Evolutionary conservation across 352 stramenopile genomes (phyloP).

Genomic region (Pythium aquatile): DNA sequence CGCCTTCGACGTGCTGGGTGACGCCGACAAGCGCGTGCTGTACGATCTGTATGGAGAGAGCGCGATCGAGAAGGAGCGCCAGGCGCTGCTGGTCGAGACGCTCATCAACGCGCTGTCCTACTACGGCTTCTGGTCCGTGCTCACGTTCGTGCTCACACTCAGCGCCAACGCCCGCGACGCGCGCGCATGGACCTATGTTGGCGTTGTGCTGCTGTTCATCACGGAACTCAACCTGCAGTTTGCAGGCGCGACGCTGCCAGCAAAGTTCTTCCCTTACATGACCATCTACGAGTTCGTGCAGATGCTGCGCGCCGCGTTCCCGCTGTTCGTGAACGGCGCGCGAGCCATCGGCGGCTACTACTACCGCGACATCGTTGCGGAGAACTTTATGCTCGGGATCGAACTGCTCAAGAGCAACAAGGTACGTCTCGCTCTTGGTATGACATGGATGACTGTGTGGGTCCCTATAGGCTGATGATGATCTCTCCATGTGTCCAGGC

Average conservation of each 20-base stretch:
- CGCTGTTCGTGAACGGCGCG: conserved; percentile 96
- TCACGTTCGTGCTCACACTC: conserved; percentile 95
- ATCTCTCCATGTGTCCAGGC: conserved; percentile 31
- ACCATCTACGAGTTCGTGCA: conserved; percentile 92
- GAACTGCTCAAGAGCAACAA: conserved; percentile 83
- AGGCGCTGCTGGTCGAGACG: conserved; percentile 85
- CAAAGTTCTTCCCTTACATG: conserved; percentile 70
- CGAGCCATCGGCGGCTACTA: conserved; percentile 94
- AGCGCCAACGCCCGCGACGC: conserved; percentile 87
- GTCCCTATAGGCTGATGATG: not conserved
- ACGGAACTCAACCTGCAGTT: conserved; percentile 92
- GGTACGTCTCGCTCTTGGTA: conserved; percentile 26
- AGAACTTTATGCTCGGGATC: conserved; percentile 73
- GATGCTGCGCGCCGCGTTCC: conserved; percentile 93
- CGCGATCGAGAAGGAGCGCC: conserved; percentile 87
- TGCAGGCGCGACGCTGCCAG: conserved; percentile 48
- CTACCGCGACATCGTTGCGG: conserved; percentile 58
- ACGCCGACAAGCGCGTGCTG: conserved; percentile 91
- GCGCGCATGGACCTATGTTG: conserved; percentile 93
- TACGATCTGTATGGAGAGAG: conserved; percentile 96
- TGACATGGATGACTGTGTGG: not conserved
- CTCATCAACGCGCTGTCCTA: conserved; percentile 92
- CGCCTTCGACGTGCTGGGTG: conserved; percentile 91
- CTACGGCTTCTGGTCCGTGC: conserved; percentile 95
- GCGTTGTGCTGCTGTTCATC: conserved; percentile 92